Conservation (phyloP, 805 yeast species). For the Metschnikowia bowlesiae region DNA sequence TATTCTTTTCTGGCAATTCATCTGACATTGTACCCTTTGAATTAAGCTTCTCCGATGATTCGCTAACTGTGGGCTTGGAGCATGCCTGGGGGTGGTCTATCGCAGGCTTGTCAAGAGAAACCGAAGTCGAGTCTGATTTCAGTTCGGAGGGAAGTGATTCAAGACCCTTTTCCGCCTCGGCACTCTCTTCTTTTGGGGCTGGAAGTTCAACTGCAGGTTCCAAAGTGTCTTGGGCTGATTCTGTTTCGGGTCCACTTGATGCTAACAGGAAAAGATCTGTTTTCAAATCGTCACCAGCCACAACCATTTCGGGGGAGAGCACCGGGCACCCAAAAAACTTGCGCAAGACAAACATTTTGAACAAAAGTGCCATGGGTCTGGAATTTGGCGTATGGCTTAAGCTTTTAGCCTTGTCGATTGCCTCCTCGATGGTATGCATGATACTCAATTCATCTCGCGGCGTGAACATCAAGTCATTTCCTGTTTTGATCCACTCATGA, state of each 20-base stretch:
- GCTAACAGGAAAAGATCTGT: background rate
- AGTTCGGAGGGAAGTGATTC: too few relatives aligned
- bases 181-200: background rate
- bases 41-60: too few relatives aligned
- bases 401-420: background rate
- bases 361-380: slow-evolving; percentile 1
- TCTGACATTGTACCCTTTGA: too few relatives aligned
- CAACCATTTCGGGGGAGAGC: background rate
- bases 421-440: slow-evolving; percentile 1
- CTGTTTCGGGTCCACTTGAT: background rate
- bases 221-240: background rate
- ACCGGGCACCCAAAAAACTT: slow-evolving; percentile 16
- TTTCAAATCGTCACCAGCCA: background rate
- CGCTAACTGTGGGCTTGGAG: too few relatives aligned
- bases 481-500: slow-evolving; percentile 5
- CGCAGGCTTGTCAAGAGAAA: too few relatives aligned
- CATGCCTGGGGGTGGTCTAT: too few relatives aligned
- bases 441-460: slow-evolving; percentile 8
- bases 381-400: background rate
- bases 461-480: slow-evolving; percentile 2
- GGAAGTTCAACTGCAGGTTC: background rate
- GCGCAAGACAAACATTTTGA: slow-evolving; percentile 13
- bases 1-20: too few relatives aligned
- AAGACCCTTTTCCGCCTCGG: background rate
- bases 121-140: too few relatives aligned